A percentile compares a stretch with the other conserved stretches of the same genome.
These are phyloP conservation scores for Fusarium drepaniforme DNA, from an alignment of 2,329 filamentous ascomycete genomes.

Conservation along the genomic window DNA sequence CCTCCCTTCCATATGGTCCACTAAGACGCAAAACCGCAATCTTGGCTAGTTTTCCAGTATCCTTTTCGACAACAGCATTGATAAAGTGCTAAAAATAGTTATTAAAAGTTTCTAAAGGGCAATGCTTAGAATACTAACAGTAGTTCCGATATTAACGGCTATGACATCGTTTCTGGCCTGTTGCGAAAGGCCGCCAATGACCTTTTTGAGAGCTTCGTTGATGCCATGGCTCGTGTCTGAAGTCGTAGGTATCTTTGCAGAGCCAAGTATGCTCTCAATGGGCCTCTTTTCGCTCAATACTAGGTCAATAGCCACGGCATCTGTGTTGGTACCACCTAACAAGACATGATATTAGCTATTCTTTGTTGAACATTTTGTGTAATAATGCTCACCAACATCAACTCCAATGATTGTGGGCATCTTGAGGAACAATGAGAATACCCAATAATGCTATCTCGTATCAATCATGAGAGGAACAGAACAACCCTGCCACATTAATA, in stretches of 20 bases:
- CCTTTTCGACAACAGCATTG: conserved; percentile 59
- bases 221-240: conserved; percentile 1
- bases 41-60: conserved; percentile 53
- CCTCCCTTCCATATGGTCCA: conserved; percentile 53
- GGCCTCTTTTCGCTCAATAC: neutral
- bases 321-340: conserved; percentile 17
- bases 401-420: conserved; percentile 26
- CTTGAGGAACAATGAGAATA: neutral
- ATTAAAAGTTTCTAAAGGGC: neutral
- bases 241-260: conserved; percentile 11
- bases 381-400: conserved; percentile 9
- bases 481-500: neutral
- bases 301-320: conserved; percentile 16
- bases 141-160: conserved; percentile 17
- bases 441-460: neutral
- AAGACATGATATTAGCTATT: neutral
- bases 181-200: neutral
- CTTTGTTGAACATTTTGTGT: neutral
- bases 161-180: neutral
- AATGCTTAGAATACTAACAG: neutral
- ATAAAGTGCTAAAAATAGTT: conserved; percentile 52
- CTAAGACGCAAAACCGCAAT: conserved; percentile 59
- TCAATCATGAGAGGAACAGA: neutral
- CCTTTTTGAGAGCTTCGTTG: neutral
- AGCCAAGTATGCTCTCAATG: conserved; percentile 1